Evolutionary conservation across 441 rosid species (phyloP), one percentile per base, ranked within the genome.

Genomic region (Kokia cookei): DNA sequence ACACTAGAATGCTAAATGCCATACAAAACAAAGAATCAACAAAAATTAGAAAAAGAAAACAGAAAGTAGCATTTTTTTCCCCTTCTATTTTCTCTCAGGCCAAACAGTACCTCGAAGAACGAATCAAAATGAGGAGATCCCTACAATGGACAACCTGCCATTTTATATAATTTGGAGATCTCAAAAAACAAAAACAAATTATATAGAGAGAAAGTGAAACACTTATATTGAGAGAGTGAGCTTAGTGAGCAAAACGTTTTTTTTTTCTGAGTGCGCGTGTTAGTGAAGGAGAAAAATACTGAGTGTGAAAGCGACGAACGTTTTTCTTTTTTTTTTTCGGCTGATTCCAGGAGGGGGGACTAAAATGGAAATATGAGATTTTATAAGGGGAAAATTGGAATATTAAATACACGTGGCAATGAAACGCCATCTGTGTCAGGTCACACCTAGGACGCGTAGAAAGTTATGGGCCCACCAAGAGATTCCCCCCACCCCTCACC

Each of bases 251-350:
- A 27, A 42, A 12, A 27, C 14, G 35, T 59, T 59, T 59, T 29
- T 24, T 12, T 55, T 27, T 58, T 6, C n/a, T 24, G 7, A 1
- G 14, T 2, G 72, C 12, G 15, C 53, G 65, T 24, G 40, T 40
- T 22, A 55, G 14, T 12, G 67, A 60, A 53, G 45, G 17, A 51
- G 42, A 66, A 75, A 82, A 75, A 75, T 32, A 63, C 78, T 69
- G 74, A 29, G 80, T 65, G 47, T 73, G 82, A 78, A 75, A 78
- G 78, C 48, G 84, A 83, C 82, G 80, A 83, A 80, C 82, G 55
- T 77, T 73, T 77, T 73, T 73, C 19, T 35, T 35, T 35, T 12
- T 14, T 40, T 32, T 40, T 40, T 40, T 40, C 43, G 43, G 43
- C 43, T 50, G 42, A 50, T 5, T 42, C 26, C 61, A 42, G 74